phyloP scores from a whole-genome alignment of 495 filamentous ascomycete genomes.

The Penicillium soppii region DNA sequence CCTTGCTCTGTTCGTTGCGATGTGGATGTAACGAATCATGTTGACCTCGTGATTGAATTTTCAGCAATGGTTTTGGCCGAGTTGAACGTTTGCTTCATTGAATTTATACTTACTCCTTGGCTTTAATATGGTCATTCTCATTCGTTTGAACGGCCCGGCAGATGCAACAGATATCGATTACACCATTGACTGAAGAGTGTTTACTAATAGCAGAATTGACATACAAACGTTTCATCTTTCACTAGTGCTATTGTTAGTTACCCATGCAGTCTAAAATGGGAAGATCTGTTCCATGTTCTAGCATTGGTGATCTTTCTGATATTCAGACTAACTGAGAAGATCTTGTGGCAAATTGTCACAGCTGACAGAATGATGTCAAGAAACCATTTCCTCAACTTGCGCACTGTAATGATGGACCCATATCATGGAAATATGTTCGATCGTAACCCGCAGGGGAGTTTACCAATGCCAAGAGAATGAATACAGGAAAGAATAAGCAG shows the following conservation, averaged over 20 bases:
- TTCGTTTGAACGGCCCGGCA: not conserved
- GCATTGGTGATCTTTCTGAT: slow-evolving; percentile 1
- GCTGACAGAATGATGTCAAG: not conserved
- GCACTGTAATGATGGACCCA: not conserved
- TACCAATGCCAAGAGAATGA: not conserved
- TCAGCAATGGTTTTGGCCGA: not conserved
- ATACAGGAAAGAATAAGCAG: not conserved
- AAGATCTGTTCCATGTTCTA: too few species aligned
- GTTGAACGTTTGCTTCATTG: not conserved
- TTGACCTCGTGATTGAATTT: not conserved
- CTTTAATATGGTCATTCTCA: slow-evolving; percentile 6
- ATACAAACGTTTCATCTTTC: too few species aligned
- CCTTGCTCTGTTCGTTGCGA: slow-evolving; percentile 25
- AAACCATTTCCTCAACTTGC: not conserved
- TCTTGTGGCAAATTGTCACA: not conserved
- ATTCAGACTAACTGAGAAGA: not conserved
- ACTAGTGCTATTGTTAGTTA: too few species aligned
- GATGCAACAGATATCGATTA: not conserved
- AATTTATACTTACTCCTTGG: slow-evolving; percentile 12
- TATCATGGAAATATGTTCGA: not conserved
- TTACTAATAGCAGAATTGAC: not conserved
- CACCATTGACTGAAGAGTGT: not conserved
- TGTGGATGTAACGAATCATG: slow-evolving; percentile 21
- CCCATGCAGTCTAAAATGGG: too few species aligned
- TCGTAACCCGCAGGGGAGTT: too few species aligned